A percentile compares a stretch with the other conserved stretches of the same genome.
Evolutionary conservation across 2,329 filamentous ascomycete species (phyloP).

Genomic region (Chaetothyriales sp.): DNA sequence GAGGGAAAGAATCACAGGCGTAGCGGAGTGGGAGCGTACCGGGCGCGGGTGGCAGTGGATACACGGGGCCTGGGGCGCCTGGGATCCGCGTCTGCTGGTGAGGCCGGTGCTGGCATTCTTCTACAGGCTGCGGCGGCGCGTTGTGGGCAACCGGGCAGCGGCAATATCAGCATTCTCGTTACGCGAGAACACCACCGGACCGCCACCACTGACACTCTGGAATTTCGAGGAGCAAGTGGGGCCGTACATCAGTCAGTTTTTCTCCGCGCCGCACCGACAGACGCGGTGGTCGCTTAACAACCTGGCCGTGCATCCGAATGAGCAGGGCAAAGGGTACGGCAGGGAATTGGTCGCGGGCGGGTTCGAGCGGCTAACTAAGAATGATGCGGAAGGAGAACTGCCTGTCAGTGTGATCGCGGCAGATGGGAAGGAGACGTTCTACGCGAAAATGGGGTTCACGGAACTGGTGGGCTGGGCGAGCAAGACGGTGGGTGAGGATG

Average conservation of each 20-base stretch:
- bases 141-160: slow-evolving; percentile 4
- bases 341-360: slow-evolving; percentile 4
- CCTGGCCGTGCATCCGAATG: slow-evolving; percentile 5
- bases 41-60: slow-evolving; percentile 6
- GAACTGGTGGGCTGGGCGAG: slow-evolving; percentile 6
- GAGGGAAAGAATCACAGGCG: slow-evolving; percentile 8
- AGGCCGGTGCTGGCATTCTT: slow-evolving; percentile 1
- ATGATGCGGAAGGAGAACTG: slow-evolving; percentile 3
- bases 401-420: slow-evolving; percentile 7
- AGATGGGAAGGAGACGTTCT: slow-evolving; percentile 7
- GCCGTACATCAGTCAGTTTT: slow-evolving; percentile 4
- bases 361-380: slow-evolving; percentile 2
- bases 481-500: not conserved
- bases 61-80: slow-evolving; percentile 5
- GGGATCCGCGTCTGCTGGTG: slow-evolving; percentile 12
- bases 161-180: slow-evolving; percentile 9
- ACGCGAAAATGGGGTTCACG: slow-evolving; percentile 8
- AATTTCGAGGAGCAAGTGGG: slow-evolving; percentile 4
- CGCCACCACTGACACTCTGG: slow-evolving; percentile 4
- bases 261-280: slow-evolving; percentile 5
- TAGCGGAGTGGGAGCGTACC: slow-evolving; percentile 6
- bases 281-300: slow-evolving; percentile 9
- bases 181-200: slow-evolving; percentile 3
- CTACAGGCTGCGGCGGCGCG: not conserved
- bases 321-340: slow-evolving; percentile 9